Evolutionary conservation across 768 basidiomycete species (phyloP).

Genomic region (Calocera cornea): DNA sequence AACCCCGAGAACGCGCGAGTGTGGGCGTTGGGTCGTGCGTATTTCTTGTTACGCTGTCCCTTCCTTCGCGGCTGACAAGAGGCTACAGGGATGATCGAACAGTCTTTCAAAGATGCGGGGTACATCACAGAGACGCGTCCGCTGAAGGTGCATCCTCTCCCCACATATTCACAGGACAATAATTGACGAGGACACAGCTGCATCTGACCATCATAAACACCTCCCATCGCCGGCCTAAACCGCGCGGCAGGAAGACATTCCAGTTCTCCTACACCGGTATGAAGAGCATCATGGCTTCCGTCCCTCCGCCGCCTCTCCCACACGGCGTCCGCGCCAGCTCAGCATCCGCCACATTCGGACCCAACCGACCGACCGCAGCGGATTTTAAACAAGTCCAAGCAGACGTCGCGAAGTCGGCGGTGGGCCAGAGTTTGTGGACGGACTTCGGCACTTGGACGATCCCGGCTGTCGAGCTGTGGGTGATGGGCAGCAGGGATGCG

Average conservation of each 20-base stretch:
- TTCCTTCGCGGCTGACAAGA: not conserved
- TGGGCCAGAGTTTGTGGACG: not conserved
- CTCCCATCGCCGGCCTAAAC: constrained; percentile 3
- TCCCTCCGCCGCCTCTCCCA: not conserved
- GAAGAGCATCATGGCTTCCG: not conserved
- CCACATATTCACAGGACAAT: not conserved
- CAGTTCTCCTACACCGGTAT: constrained; percentile 9
- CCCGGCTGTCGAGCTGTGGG: constrained; percentile 7
- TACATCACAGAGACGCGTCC: constrained; percentile 9
- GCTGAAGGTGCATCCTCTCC: constrained; percentile 4
- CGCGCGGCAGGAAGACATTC: not conserved
- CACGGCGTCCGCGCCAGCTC: not conserved
- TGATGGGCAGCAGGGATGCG: constrained; percentile 10
- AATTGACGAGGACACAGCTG: not conserved
- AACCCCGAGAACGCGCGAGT: not conserved
- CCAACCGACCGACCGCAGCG: too few species aligned
- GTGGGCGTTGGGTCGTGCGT: constrained; percentile 8
- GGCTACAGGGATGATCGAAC: not conserved
- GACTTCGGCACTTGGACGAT: constrained; percentile 11
- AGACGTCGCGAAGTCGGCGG: not conserved
- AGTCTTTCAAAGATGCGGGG: constrained; percentile 7
- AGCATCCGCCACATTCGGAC: not conserved
- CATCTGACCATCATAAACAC: constrained; percentile 9
- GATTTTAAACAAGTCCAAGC: too few species aligned
- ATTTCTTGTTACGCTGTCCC: not conserved